Evolutionary conservation across 2,329 filamentous ascomycete genomes (phyloP).

Genomic region (Colletotrichum sp.): DNA sequence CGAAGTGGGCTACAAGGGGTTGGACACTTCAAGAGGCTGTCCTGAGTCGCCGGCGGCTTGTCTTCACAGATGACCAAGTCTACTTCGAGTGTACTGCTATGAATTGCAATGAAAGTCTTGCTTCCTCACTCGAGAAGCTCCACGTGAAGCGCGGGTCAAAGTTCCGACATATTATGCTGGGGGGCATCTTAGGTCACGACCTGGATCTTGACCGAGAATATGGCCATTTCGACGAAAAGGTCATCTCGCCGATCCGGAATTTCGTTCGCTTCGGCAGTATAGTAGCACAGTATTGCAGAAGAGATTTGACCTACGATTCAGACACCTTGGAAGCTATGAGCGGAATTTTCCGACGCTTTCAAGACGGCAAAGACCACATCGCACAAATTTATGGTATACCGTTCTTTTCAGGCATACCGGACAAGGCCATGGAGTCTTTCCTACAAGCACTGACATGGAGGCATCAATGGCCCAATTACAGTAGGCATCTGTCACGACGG

Average conservation of each 20-base stretch:
- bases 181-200: fast-evolving
- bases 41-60: conserved; percentile 37
- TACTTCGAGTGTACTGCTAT: conserved; percentile 44
- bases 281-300: no score
- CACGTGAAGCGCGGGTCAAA: not conserved
- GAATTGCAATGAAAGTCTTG: conserved; percentile 39
- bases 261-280: not conserved
- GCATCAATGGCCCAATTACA: no score
- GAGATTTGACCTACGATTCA: not conserved
- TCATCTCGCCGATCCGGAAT: fast-evolving
- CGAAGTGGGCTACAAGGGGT: conserved; percentile 39
- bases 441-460: no score
- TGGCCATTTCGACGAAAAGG: not conserved
- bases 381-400: not conserved
- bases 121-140: conserved; percentile 32
- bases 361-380: not conserved
- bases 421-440: not conserved
- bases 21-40: conserved; percentile 46
- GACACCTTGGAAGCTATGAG: not conserved
- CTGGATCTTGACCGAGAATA: no score
- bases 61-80: conserved; percentile 43
- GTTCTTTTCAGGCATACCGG: not conserved
- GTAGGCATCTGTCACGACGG: not conserved
- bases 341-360: not conserved
- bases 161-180: not conserved